Base-by-base conservation (phyloP, 306 rosid species). In the Dicorynia guianensis region DNA sequence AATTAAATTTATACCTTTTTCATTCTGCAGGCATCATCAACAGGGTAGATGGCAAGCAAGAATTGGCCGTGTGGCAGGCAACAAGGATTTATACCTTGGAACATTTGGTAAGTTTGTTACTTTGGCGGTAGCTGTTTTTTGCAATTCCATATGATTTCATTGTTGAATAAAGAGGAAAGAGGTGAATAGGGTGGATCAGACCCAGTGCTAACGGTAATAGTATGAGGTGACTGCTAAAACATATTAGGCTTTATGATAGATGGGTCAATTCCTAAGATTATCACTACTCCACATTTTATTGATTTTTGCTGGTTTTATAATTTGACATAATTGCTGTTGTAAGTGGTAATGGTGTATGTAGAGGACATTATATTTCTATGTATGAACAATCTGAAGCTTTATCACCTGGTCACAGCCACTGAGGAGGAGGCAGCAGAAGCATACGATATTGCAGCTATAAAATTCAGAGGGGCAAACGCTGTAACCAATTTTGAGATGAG, bases 41-140 rank as follows among this genome's bases (percentile, higher is more conserved):
- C 98, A 96, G 80, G 99, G 99, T 35, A 76, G 99, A 25, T 96
- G 98, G 99, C 99, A 96, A 81, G 99, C 99, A 7, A 89, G 99
- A 79, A 96, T 96, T 6, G 99, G 99, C 58, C 99, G 99, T 9
- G 99, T 96, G 49, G 98, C 99, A 0, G 99, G 99, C 46, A 96
- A 96, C 87, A 96, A 96, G 71, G 99, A 96, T 60, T 61, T 96
- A 0, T 96, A 96, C 80, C 90, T 96, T 7, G 99, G 99, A 72
- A 96, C 98, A 35, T 96, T 96, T 11, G 97, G 98, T 93, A 85
- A 78, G 52, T 12, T 39, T 39, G 48, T 54, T 14, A 15, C 18
- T 47, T 47, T 5, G 4, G 49, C 6, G 3, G 4, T 48, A 48
- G 15, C 54, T 48, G 4, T 61, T 25, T 25, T 2, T 25, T 25